Conservation (phyloP, 2,329 filamentous ascomycete species). For the Colletotrichum paranaense region DNA sequence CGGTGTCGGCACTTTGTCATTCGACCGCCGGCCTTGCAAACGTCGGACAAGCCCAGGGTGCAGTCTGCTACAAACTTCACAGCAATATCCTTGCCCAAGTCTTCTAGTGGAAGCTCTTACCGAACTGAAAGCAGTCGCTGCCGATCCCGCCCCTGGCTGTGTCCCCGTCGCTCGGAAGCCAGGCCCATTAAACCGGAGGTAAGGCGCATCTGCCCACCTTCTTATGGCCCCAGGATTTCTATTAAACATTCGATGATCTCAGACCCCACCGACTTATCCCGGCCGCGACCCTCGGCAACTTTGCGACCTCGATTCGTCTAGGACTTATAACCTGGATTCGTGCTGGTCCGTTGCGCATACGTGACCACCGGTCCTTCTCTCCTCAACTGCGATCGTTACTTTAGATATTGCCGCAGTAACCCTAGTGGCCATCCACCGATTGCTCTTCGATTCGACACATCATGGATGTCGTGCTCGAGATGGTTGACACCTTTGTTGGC, state of each 20-base stretch:
- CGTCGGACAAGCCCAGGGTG: neutral
- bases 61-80: neutral
- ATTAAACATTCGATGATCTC: conserved; percentile 18
- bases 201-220: conserved; percentile 5
- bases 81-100: conserved; percentile 5
- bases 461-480: conserved; percentile 94
- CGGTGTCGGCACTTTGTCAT: neutral
- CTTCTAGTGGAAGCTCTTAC: neutral
- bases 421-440: neutral
- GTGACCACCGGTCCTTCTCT: neutral
- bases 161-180: conserved; percentile 3
- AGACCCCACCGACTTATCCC: conserved; percentile 16
- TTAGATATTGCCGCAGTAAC: neutral
- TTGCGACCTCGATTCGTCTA: neutral
- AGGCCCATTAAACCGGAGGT: conserved; percentile 12
- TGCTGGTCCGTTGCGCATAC: conserved; percentile 1
- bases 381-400: neutral
- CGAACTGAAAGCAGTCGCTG: neutral
- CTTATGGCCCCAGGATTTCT: conserved; percentile 10
- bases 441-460: conserved; percentile 42
- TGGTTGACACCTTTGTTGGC: conserved; percentile 83
- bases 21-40: neutral
- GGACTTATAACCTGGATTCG: conserved; percentile 9
- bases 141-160: conserved; percentile 21
- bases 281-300: neutral